Evolutionary conservation across 139 green algal genomes (phyloP).

Genomic region (Chlorella sp.): DNA sequence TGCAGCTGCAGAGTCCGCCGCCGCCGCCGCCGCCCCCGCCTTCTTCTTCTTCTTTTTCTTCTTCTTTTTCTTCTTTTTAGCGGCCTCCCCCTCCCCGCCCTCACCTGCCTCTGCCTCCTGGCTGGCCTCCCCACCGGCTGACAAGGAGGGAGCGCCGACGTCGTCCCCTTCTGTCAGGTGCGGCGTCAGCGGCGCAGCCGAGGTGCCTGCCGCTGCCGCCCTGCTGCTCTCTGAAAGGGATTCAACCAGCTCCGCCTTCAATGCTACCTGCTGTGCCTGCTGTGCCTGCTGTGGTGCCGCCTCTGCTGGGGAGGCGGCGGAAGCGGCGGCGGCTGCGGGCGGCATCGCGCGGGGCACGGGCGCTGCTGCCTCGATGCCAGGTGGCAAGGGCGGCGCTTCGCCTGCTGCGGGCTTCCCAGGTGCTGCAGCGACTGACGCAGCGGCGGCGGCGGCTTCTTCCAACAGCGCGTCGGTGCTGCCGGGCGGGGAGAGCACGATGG

Average conservation of each 20-base stretch:
- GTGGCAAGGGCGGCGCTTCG: neutral
- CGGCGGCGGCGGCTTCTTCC: neutral
- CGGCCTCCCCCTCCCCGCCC: neutral
- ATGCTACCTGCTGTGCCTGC: too few relatives aligned
- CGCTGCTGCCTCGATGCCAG: neutral
- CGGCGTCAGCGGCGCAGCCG: neutral
- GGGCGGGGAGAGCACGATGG: neutral
- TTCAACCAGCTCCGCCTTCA: too few relatives aligned
- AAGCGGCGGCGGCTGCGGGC: too few relatives aligned
- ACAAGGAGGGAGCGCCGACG: neutral
- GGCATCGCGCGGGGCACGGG: neutral
- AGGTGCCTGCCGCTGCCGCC: neutral
- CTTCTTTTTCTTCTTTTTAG: constrained; percentile 44
- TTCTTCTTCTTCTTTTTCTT: constrained; percentile 44
- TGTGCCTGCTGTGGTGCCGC: too few relatives aligned
- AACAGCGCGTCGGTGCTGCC: neutral
- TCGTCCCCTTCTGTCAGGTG: neutral
- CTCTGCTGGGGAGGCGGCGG: too few relatives aligned
- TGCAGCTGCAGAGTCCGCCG: too few relatives aligned
- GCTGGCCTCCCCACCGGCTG: neutral
- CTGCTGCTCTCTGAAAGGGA: neutral
- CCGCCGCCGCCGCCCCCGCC: neutral
- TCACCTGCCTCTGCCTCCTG: neutral
- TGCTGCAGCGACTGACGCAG: neutral
- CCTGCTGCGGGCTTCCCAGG: neutral